Conservation (phyloP, 2,329 filamentous ascomycete genomes). For the Hypomyces rosellus region DNA sequence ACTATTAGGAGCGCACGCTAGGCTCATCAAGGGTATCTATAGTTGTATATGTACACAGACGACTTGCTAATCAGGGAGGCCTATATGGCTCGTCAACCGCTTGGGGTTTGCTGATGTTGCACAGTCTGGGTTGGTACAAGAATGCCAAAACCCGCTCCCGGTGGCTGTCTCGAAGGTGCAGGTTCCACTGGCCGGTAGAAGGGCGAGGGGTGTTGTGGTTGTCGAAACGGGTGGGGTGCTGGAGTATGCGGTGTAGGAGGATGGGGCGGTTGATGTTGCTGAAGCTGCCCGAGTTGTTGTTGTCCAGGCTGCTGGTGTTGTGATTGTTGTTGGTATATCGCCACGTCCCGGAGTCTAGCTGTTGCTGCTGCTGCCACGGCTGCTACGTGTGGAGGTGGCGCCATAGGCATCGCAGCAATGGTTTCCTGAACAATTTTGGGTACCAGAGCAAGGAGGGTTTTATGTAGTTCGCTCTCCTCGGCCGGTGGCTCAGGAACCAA, state of each 20-base stretch:
- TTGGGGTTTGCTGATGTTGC: not conserved
- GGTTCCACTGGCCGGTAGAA: not conserved
- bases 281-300: not conserved
- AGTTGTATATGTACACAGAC: too few relatives aligned
- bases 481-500: not conserved
- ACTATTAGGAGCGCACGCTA: too few relatives aligned
- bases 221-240: not conserved
- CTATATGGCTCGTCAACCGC: not conserved
- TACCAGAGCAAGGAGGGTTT: not conserved
- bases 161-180: not conserved
- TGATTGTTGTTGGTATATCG: not conserved
- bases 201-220: not conserved
- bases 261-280: not conserved
- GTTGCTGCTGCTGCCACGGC: not conserved
- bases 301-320: not conserved
- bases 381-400: not conserved
- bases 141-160: not conserved
- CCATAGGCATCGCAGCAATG: not conserved
- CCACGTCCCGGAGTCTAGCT: not conserved
- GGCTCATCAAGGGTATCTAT: too few relatives aligned
- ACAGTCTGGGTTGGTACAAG: not conserved
- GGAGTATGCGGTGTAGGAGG: not conserved
- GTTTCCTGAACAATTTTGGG: slow-evolving; percentile 2
- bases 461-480: not conserved
- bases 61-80: too few relatives aligned